Base-by-base conservation (phyloP, 202 grass and related monocot genomes). In the Digitaria exilis region DNA sequence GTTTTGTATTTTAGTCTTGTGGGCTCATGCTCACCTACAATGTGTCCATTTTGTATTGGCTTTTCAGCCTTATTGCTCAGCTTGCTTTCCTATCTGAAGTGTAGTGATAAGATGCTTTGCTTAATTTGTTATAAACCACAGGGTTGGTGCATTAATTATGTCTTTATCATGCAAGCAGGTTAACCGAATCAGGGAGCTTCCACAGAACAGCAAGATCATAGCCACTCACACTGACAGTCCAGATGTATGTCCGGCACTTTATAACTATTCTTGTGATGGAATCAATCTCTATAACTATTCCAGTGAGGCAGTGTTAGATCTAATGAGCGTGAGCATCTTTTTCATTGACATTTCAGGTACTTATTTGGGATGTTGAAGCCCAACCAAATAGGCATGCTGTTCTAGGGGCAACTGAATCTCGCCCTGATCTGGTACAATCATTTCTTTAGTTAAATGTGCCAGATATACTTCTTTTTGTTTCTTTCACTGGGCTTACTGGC, bases 191-290 rank as follows among this genome's bases (percentile, higher is more conserved):
- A 94, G 93, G 83, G 96, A 99, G 85, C 91, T 99, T 89, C 96
- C 96, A 76, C 89, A 96, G 84, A 89, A 99, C 65, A 92, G 80
- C 57, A 94, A 88, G 48, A 99, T 99, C 78, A 89, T 99, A 7
- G 96, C 93, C 31, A 98, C 96, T 55, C 96, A 98, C 81, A 98
- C 93, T 1, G 91, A 98, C 84, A 98, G 93, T 81, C 96, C 96
- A 82, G 87, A 98, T 90, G 96, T 98, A 98, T 17, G 88, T 71
- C 28, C 19, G 41, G 61, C 34, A 12, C 7, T 75, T 64, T 75
- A 58, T 67, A 9, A 19, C 16, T 71, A 71, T 81, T 80, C 46
- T 48, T 84, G 35, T 65, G 18, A 56, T 46, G 28, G 17, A 57
- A 43, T 64, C 8, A 17, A 29, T 58, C 49, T 35, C 6, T 15